These are phyloP conservation scores for Scheffersomyces parashehatae DNA, from an alignment of 1,139 yeast species.

Conservation along the genomic window DNA sequence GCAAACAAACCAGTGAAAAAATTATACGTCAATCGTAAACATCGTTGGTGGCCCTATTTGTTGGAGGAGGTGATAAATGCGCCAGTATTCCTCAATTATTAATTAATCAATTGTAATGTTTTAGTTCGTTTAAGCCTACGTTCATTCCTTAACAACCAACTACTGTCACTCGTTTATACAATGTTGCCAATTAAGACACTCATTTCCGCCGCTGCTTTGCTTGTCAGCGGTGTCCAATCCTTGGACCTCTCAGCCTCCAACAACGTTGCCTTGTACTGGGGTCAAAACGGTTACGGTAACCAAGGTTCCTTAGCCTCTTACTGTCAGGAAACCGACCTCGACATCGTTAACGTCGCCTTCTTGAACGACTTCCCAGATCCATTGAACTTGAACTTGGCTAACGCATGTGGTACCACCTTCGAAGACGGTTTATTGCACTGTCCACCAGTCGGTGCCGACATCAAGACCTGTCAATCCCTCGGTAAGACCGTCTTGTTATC, in stretches of 20 bases:
- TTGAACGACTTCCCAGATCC: constrained; percentile 10
- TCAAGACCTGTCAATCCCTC: constrained; percentile 12
- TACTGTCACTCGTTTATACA: background rate
- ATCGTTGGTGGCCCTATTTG: too few relatives aligned
- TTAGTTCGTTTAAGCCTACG: too few relatives aligned
- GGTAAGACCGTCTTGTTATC: constrained; percentile 15
- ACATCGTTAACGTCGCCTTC: constrained; percentile 13
- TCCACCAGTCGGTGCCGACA: constrained; percentile 11
- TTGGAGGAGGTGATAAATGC: too few relatives aligned
- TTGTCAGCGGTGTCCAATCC: constrained; percentile 1
- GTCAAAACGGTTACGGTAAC: constrained; percentile 13
- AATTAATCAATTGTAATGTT: too few relatives aligned
- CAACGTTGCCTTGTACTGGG: constrained; percentile 15
- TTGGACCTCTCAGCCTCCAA: background rate
- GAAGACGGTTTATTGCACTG: constrained; percentile 14
- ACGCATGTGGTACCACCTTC: constrained; percentile 10
- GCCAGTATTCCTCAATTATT: too few relatives aligned
- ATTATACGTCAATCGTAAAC: too few relatives aligned
- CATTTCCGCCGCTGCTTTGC: background rate
- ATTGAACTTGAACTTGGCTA: constrained; percentile 10
- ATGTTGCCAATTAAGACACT: constrained; percentile 1
- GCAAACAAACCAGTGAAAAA: too few relatives aligned
- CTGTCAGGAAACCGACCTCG: constrained; percentile 12
- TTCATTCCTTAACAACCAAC: background rate
- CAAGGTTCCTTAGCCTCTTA: constrained; percentile 11